phyloP scores from a whole-genome alignment of 1,139 yeast species.

The Saccharomyces hybrid region DNA sequence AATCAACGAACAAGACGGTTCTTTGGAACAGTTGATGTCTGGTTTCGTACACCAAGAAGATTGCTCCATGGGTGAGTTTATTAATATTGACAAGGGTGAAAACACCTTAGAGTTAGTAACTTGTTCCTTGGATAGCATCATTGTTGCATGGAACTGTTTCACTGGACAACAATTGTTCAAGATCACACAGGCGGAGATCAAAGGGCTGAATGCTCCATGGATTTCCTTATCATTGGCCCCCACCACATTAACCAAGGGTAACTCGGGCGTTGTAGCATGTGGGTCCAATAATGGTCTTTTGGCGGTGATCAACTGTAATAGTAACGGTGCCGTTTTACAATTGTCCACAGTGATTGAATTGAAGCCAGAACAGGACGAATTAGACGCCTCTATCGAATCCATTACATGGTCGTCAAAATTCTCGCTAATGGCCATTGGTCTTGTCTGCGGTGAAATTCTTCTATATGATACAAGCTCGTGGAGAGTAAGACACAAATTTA shows the following conservation, averaged over 20 bases:
- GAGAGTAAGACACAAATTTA: conserved; percentile 69
- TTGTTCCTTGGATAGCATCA: conserved; percentile 78
- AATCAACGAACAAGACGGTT: conserved; percentile 46
- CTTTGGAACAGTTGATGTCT: conserved; percentile 64
- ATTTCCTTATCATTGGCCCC: conserved; percentile 54
- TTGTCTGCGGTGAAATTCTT: conserved; percentile 78
- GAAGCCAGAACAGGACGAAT: conserved; percentile 53
- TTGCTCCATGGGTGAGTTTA: conserved; percentile 70
- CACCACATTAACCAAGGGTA: conserved; percentile 40
- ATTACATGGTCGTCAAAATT: conserved; percentile 68
- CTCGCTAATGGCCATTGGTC: conserved; percentile 71
- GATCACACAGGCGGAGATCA: conserved; percentile 55
- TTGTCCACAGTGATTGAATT: conserved; percentile 52
- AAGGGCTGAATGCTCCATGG: conserved; percentile 80
- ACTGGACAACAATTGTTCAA: conserved; percentile 60
- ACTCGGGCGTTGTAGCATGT: conserved; percentile 37
- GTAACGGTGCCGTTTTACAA: conserved; percentile 58
- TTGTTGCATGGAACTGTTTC: conserved; percentile 86
- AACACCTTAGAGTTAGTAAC: conserved; percentile 62
- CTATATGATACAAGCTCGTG: conserved; percentile 79
- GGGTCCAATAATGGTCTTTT: conserved; percentile 87
- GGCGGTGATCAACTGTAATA: conserved; percentile 63
- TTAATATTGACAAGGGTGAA: conserved; percentile 52
- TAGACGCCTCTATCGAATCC: conserved; percentile 80
- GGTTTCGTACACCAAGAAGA: conserved; percentile 76